Conservation (phyloP, 2,329 filamentous ascomycete genomes). For the Hymenoscyphus infarciens region DNA sequence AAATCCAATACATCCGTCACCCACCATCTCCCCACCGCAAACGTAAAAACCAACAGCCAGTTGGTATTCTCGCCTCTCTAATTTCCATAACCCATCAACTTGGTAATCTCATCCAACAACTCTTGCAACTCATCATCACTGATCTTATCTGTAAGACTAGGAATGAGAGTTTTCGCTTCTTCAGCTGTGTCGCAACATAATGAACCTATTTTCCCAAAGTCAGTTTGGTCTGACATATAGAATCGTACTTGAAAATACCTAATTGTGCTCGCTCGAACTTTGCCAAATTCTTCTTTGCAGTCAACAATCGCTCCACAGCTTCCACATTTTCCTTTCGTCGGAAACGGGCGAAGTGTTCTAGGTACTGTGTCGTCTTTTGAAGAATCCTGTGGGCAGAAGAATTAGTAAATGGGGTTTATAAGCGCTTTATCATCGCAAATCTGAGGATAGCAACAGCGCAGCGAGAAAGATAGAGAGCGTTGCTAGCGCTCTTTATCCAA, state of each 20-base stretch:
- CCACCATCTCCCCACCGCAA: background rate
- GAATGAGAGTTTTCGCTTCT: conserved; percentile 94
- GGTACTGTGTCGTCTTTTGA: conserved; percentile 84
- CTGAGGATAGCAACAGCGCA: background rate
- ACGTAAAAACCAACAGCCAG: background rate
- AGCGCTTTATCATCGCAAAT: background rate
- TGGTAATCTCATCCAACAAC: conserved; percentile 85
- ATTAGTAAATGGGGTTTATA: background rate
- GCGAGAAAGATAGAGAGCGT: background rate
- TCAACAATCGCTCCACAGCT: conserved; percentile 84
- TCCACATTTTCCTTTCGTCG: conserved; percentile 93
- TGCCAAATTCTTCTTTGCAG: conserved; percentile 73
- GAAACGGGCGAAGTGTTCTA: conserved; percentile 93
- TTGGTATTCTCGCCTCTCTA: background rate
- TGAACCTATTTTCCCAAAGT: conserved; percentile 60
- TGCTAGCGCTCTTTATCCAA: background rate
- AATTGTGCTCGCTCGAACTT: conserved; percentile 93
- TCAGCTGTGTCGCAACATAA: conserved; percentile 90
- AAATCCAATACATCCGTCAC: background rate
- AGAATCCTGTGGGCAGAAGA: conserved; percentile 56
- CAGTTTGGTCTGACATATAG: conserved; percentile 6
- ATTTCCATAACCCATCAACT: conserved; percentile 49
- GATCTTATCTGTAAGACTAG: conserved; percentile 85
- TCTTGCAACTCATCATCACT: conserved; percentile 83
- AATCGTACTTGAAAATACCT: conserved; percentile 50